Percentiles rank a stretch among this genome's conserved stretches.
Evolutionary conservation across 768 basidiomycete species (phyloP).

Genomic region (Lentinula guzmanii): DNA sequence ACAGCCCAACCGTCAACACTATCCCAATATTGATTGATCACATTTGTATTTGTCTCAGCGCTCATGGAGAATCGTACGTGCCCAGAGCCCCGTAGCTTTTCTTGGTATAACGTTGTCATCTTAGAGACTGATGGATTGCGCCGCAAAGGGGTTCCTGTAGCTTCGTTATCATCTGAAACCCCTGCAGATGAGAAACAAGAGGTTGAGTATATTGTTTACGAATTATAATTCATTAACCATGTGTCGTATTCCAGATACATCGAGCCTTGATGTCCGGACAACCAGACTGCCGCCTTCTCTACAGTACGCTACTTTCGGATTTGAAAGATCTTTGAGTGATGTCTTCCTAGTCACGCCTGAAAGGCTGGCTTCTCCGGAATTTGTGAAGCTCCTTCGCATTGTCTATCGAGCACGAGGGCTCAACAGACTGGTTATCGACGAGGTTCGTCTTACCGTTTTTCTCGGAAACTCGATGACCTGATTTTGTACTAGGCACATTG

Average conservation of each 20-base stretch:
- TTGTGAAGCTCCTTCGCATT: constrained; percentile 41
- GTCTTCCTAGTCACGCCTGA: constrained; percentile 65
- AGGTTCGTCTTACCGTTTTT: constrained; percentile 35
- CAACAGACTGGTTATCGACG: constrained; percentile 75
- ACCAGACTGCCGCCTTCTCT: constrained; percentile 58
- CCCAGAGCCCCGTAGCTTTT: not conserved
- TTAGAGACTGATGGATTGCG: constrained; percentile 63
- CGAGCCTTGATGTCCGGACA: constrained; percentile 54
- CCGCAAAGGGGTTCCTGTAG: constrained; percentile 47
- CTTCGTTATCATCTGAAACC: constrained; percentile 66
- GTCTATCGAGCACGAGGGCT: constrained; percentile 53
- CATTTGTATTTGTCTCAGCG: constrained; percentile 31
- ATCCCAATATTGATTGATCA: not conserved
- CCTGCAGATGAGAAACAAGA: constrained; percentile 42
- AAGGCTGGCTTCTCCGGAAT: constrained; percentile 50
- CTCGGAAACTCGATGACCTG: not conserved
- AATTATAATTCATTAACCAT: not conserved
- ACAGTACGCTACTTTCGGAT: constrained; percentile 40
- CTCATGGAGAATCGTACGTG: constrained; percentile 76
- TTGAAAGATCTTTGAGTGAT: not conserved
- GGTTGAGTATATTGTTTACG: constrained; percentile 24
- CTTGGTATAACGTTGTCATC: not conserved
- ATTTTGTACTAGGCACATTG: constrained; percentile 59
- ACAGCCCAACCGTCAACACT: not conserved
- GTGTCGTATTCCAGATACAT: constrained; percentile 47